Base-by-base conservation (phyloP, 768 basidiomycete species). In the Phanerodontia chrysosporium region DNA sequence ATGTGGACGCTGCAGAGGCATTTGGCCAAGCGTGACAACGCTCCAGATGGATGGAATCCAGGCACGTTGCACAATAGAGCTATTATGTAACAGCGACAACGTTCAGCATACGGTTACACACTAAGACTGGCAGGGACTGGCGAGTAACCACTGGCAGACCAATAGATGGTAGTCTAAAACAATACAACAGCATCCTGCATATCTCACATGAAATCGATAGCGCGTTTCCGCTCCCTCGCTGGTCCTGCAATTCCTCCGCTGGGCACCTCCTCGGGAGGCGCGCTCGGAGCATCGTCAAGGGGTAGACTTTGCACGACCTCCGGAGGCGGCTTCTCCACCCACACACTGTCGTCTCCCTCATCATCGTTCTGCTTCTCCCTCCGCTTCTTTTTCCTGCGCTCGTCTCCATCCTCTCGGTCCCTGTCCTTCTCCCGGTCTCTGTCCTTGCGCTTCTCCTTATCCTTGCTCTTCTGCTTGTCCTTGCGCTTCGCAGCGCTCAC, bases 241-340 rank as follows among this genome's bases (percentile, higher is more conserved):
- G 65, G 64, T 16, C 65, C 66, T 42, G 64, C 67, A 22, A 46
- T 35, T n/a, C 36, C 45, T 5, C 57, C 54, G 6, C n/a, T 32
- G 2, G 25, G 21, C 5, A 25, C 55, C 12, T 52, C 57, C 14
- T 24, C 14, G 29, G 45, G 27, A 28, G 57, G 25, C 51, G 22
- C 58, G 18, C 39, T 35, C 25, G 59, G 57, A 16, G 28, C 39
- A 14, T 46, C 36, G 12, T 55, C 70, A 73, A 64, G 55, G 18
- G 66, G 68, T 7, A 83, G 59, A 51, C 58, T 67, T 66, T 77
- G 77, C 21, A 83, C 79, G 27, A 76, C 72, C 35, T 80, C 79
- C 9, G 84, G 78, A 10, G 79, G 74, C 21, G 82, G 79, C 64
- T 84, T 85, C 72, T 89, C 86, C 3, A 85, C 82, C 85, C 86